Conservation (phyloP, 495 filamentous ascomycete genomes). For the Oidiodendron maius region DNA sequence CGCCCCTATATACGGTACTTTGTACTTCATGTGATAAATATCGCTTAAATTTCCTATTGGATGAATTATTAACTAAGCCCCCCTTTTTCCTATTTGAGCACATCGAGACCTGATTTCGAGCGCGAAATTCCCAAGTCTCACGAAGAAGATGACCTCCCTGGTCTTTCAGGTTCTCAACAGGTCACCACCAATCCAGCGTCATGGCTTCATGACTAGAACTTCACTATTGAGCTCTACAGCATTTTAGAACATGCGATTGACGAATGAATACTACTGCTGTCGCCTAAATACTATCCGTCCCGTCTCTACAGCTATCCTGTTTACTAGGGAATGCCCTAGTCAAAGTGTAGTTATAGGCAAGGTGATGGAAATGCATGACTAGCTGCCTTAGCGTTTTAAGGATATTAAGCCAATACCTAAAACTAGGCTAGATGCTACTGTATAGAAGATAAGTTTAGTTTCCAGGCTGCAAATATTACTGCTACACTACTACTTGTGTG, state of each 20-base stretch:
- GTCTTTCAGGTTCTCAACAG: too few relatives aligned
- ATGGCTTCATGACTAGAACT: slow-evolving; percentile 49
- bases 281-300: slow-evolving; percentile 13
- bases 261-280: slow-evolving; percentile 28
- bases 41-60: too few relatives aligned
- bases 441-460: slow-evolving; percentile 36
- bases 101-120: too few relatives aligned
- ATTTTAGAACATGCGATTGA: slow-evolving; percentile 42
- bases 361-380: slow-evolving; percentile 33
- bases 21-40: too few relatives aligned
- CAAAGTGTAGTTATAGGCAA: slow-evolving; percentile 30
- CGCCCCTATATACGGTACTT: too few relatives aligned
- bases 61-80: too few relatives aligned
- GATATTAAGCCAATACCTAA: slow-evolving; percentile 15
- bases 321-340: slow-evolving; percentile 14
- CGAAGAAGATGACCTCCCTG: too few relatives aligned
- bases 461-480: slow-evolving; percentile 48
- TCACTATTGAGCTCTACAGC: slow-evolving; percentile 43
- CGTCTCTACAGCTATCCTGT: slow-evolving; percentile 21
- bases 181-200: slow-evolving; percentile 24
- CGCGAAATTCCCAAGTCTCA: too few relatives aligned
- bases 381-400: slow-evolving; percentile 34
- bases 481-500: slow-evolving; percentile 44
- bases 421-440: too few relatives aligned
- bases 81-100: too few relatives aligned